Evolutionary conservation across 176 grass and related monocot genomes (phyloP).

Genomic region (Triticum timopheevii): DNA sequence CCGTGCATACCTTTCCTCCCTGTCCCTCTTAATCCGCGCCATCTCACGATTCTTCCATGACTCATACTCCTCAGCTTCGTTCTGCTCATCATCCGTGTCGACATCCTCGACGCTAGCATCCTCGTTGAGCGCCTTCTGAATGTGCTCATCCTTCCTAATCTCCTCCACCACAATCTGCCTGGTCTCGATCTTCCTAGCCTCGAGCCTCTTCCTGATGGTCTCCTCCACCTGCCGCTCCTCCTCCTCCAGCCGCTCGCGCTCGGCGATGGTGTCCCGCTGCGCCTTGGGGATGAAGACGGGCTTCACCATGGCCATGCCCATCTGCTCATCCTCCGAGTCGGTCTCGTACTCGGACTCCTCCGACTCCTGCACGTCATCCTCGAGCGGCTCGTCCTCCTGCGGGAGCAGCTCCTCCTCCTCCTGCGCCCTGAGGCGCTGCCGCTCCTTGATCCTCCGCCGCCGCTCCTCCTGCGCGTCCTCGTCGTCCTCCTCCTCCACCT

Average conservation of each 20-base stretch:
- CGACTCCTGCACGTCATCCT: slow-evolving; percentile 54
- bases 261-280: slow-evolving; percentile 87
- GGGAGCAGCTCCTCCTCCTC: slow-evolving; percentile 90
- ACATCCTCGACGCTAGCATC: slow-evolving; percentile 73
- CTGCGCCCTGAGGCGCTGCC: slow-evolving; percentile 62
- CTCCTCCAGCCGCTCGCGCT: slow-evolving; percentile 86
- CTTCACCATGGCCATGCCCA: slow-evolving; percentile 83
- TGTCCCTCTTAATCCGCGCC: slow-evolving; percentile 96
- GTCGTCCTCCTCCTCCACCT: slow-evolving; percentile 80
- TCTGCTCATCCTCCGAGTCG: slow-evolving; percentile 86
- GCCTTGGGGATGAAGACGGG: slow-evolving; percentile 91
- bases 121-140: slow-evolving; percentile 73
- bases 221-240: slow-evolving; percentile 88
- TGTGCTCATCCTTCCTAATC: slow-evolving; percentile 75
- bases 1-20: slow-evolving; percentile 86
- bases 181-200: slow-evolving; percentile 77
- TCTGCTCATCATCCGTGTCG: slow-evolving; percentile 88
- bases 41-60: slow-evolving; percentile 91
- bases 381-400: slow-evolving; percentile 64
- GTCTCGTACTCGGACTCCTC: slow-evolving; percentile 97
- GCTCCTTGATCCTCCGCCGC: slow-evolving; percentile 72
- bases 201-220: slow-evolving; percentile 69
- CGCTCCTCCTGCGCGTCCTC: slow-evolving; percentile 86
- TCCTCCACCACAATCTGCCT: slow-evolving; percentile 90
- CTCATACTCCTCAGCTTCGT: slow-evolving; percentile 97